Percentiles rank a stretch among this genome's conserved stretches.
These are phyloP conservation scores for Nakaseomyces uthaithaninus DNA, from an alignment of 1,139 yeast genomes.

Conservation along the genomic window DNA sequence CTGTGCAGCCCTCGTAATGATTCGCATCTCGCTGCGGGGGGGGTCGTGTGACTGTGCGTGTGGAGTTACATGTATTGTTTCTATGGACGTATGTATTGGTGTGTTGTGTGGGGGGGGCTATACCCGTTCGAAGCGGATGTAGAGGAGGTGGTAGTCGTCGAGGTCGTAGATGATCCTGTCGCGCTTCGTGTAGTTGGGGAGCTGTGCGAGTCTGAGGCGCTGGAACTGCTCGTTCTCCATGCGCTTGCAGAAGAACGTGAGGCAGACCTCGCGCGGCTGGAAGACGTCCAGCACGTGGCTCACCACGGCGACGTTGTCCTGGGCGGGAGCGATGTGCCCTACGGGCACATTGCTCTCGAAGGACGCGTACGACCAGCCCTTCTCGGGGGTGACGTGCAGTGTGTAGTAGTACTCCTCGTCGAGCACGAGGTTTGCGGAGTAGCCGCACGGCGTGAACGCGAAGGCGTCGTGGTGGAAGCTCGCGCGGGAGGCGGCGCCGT, in stretches of 20 bases:
- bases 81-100: no score
- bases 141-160: conserved; percentile 43
- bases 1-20: no score
- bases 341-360: conserved; percentile 76
- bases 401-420: conserved; percentile 69
- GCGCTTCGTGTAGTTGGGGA: conserved; percentile 51
- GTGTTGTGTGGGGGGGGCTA: no score
- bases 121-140: conserved; percentile 32
- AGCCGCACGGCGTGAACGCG: conserved; percentile 94
- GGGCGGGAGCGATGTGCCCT: conserved; percentile 32
- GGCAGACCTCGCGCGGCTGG: conserved; percentile 68
- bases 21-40: no score
- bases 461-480: conserved; percentile 68
- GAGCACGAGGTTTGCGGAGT: conserved; percentile 74
- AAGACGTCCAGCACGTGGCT: conserved; percentile 55
- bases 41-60: no score
- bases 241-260: conserved; percentile 45
- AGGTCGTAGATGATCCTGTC: conserved; percentile 71
- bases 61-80: no score
- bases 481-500: conserved; percentile 25
- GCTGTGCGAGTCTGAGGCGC: conserved; percentile 30
- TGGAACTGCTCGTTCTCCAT: conserved; percentile 33
- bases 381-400: conserved; percentile 88
- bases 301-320: conserved; percentile 43
- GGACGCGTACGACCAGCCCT: conserved; percentile 92